Base-by-base conservation (phyloP, 805 yeast species). In the Starmerella tilneyi region DNA sequence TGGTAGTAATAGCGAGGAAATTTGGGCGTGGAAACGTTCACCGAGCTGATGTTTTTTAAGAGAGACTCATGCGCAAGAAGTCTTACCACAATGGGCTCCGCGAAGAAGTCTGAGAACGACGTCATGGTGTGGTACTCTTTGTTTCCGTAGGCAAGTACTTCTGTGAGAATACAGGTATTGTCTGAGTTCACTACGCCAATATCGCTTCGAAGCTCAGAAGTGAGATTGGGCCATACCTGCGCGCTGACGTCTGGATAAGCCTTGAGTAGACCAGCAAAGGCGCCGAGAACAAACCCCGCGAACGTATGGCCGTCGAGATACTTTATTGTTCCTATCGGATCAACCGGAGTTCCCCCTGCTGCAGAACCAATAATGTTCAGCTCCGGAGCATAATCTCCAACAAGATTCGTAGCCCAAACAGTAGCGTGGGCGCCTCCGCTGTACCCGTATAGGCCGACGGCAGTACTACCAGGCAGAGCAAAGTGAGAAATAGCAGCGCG, bases 371-470 rank as follows among this genome's bases (percentile, higher is more conserved):
- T 48, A 28, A 59, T 43, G 39, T 48, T 44, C 36, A 59, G 45
- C 9, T 59, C 61, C 7, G 61, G 58, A 1, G 63, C 62, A 40
- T 59, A 58, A 9, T 48, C 9, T 4, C 44, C 46, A 16, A 48
- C 56, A 32, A 56, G 50, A 38, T 54, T 51, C 2, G 57, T 56
- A 29, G 61, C 60, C 61, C 60, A 58, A 7, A 57, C 62, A 8
- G 58, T 29, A 13, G 62, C 62, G 26, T 28, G 34, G 3, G 43
- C 49, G 16, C 49, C 49, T 5, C 51, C 51, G 34, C 51, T 48
- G 23, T 48, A 48, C 9, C 51, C 51, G 15, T 28, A 39, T 11
- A 48, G 39, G 12, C 35, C 40, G 13, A 41, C 41, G 3, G 45
- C 44, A 5, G 45, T 36, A 11, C 36, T 31, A 2, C 11, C 5